phyloP scores from a whole-genome alignment of 1,284 basidiomycete genomes.

The Cystobasidiaceae sp. region DNA sequence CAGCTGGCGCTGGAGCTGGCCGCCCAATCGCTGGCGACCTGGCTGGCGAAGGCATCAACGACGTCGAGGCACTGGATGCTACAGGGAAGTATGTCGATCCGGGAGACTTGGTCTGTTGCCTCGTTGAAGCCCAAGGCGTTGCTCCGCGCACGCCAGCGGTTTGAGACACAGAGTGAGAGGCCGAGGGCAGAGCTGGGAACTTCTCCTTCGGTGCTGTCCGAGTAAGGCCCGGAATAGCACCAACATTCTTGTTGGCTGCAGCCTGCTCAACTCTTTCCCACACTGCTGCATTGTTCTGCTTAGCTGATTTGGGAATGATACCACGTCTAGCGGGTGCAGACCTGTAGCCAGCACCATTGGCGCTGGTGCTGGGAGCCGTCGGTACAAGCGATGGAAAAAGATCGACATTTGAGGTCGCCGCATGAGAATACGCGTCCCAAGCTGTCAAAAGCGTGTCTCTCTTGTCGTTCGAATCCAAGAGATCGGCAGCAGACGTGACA shows the following conservation, averaged over 20 bases:
- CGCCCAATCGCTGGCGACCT: background rate
- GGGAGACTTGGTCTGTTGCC: conserved; percentile 18
- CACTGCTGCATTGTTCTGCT: conserved; percentile 28
- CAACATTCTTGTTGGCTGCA: conserved; percentile 32
- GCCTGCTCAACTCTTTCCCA: conserved; percentile 41
- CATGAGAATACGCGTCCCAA: conserved; percentile 77
- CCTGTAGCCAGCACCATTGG: conserved; percentile 13
- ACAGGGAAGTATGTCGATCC: conserved; percentile 3
- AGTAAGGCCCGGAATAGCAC: conserved; percentile 28
- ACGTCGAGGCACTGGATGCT: conserved; percentile 27
- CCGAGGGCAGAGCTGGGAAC: conserved; percentile 37
- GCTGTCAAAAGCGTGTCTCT: conserved; percentile 64
- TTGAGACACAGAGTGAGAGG: conserved; percentile 28
- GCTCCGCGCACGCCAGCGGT: conserved; percentile 32
- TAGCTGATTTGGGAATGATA: background rate
- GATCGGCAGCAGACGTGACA: conserved; percentile 69
- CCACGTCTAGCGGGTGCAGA: conserved; percentile 25
- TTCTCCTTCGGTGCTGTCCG: conserved; percentile 22
- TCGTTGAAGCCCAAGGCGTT: conserved; percentile 23
- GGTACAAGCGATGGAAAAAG: conserved; percentile 27
- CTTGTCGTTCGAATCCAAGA: conserved; percentile 82
- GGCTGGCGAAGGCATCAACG: background rate
- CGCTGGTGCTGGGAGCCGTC: conserved; percentile 29
- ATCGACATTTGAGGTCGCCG: conserved; percentile 53
- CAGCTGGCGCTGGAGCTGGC: conserved; percentile 11